Base-by-base conservation (phyloP, 768 basidiomycete species). In the Lactifluus hygrophoroides region DNA sequence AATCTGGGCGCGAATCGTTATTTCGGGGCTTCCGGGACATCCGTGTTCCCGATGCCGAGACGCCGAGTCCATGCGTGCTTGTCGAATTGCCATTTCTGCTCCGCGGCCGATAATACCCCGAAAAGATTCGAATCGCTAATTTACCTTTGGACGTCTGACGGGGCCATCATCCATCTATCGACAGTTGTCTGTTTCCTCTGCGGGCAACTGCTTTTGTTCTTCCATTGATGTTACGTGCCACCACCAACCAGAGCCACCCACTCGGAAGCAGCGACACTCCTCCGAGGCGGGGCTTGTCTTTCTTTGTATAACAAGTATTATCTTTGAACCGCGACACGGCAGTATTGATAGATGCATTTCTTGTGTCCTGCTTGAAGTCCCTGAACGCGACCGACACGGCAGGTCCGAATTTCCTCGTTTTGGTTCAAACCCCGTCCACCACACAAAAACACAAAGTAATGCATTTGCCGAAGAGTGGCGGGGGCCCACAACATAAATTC, bases 401-500 rank as follows among this genome's bases (percentile, higher is more conserved):
- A 51, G 37, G 19, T 44, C 47, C 58, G 48, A 50, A 21, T 45
- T 27, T 37, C 59, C 56, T 49, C 49, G 49, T 51, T 60, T 54
- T 53, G 43, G 45, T 42, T 23, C 40, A 42, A 56, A 40, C 44
- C 28, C 54, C 19, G 54, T 56, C 19, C 16, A n/a, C n/a, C n/a
- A n/a, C n/a, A 5, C 10, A 45, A 43, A 8, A 32, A 56, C 54
- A 51, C 32, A 56, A 55, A 25, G 48, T 11, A n/a, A 44, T 51
- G 34, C 2, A n/a, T 23, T 56, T 56, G 13, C 59, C 49, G 49
- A 30, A 25, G 40, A 40, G 54, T 50, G 54, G 43, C 25, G 8
- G n/a, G n/a, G n/a, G 13, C 48, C 10, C 32, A 32, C 54, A n/a
- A 50, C 54, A 60, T 55, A 60, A 56, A 60, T 48, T 23, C 46